phyloP scores from a whole-genome alignment of 352 stramenopile genomes.

The Globisporangium viniferum region DNA sequence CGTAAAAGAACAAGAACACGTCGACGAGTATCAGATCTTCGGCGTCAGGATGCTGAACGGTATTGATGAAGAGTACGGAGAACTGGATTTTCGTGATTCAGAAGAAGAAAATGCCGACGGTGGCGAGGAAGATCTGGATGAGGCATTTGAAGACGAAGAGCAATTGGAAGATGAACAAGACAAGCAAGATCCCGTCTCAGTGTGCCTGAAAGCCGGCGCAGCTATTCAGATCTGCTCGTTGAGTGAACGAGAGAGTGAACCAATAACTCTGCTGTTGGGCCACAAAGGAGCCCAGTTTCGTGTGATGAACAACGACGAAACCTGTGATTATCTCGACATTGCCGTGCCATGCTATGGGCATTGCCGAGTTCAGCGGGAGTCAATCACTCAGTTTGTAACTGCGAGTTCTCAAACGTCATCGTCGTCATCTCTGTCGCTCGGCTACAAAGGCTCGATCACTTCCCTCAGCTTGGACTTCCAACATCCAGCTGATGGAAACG shows the following conservation, averaged over 20 bases:
- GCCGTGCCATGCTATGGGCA: slow-evolving; percentile 11
- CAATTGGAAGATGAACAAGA: neutral
- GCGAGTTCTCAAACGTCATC: neutral
- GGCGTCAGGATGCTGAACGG: neutral
- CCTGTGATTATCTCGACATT: neutral
- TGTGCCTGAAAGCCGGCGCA: neutral
- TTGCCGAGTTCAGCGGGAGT: slow-evolving; percentile 1
- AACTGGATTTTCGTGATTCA: neutral
- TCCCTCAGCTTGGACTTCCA: neutral
- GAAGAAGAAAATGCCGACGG: neutral
- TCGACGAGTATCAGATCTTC: slow-evolving; percentile 6
- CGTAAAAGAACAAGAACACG: neutral
- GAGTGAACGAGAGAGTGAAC: neutral
- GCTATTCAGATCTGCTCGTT: neutral
- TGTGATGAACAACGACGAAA: slow-evolving; percentile 8
- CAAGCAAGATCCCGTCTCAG: neutral
- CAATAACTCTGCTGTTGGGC: neutral
- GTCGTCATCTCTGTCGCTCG: neutral
- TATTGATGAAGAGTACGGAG: slow-evolving; percentile 1
- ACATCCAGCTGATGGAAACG: neutral
- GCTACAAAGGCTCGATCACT: slow-evolving; percentile 11
- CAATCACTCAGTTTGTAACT: slow-evolving; percentile 1
- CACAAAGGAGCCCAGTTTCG: neutral
- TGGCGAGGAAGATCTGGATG: neutral
- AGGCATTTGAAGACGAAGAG: neutral